Evolutionary conservation across 1,139 yeast species (phyloP), one percentile per base, ranked within the genome.

Genomic region (Sugiyamaella neomexicana): DNA sequence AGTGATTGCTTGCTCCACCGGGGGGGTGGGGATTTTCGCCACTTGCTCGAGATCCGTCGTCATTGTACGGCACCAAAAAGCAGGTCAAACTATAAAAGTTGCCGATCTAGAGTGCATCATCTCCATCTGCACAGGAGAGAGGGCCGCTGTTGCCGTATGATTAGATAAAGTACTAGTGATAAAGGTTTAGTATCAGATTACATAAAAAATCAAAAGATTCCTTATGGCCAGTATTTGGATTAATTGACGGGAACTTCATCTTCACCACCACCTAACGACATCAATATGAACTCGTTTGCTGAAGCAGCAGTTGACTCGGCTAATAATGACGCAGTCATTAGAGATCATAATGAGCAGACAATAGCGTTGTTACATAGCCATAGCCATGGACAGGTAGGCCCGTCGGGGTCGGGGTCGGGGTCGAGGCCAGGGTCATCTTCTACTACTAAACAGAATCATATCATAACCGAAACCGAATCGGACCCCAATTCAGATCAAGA

Each of bases 291-390:
- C 13, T 45, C 41, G 16, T 31, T 25, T 6, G n/a, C 36, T 2
- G 47, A 29, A 9, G 47, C n/a, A 23, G 52, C 47, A 7, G 47
- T 42, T 3, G 52, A 40, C 23, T 41, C 52, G 23, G 52, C 52
- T 34, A 46, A 39, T n/a, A 49, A 49, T 42, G 52, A 49, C 34
- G 52, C 47, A 12, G 42, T 25, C 15, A 38, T 38, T 17, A 17
- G 51, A 38, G 51, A 47, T 9, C 31, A 29, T 13, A 46, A 46
- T 15, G 45, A 47, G 31, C 38, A 37, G n/a, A 39, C 45, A 9
- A 27, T 45, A 20, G 25, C 25, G 31, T 23, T 47, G n/a, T 17
- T 47, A 16, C 34, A 29, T 29, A 7, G n/a, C n/a, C n/a, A 27
- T 27, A 27, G 9, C 31, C 8, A 27, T 27, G n/a, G n/a, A n/a